Conservation (phyloP, 176 grass and related monocot genomes). For the Ampelocalamus luodianensis region DNA sequence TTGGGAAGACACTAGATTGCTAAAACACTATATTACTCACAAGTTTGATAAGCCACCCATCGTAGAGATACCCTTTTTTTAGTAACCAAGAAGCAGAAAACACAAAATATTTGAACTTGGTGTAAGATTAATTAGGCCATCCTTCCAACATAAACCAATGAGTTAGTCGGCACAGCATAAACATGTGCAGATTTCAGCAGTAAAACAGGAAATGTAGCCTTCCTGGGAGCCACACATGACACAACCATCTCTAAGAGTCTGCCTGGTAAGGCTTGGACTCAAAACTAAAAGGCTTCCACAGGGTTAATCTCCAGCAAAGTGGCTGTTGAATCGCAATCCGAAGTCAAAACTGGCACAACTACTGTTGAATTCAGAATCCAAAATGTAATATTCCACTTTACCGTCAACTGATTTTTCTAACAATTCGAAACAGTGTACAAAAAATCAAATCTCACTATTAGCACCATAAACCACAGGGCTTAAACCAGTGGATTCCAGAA, state of each 20-base stretch:
- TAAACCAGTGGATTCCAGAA: background rate
- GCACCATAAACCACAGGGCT: background rate
- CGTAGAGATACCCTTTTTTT: background rate
- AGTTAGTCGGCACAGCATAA: background rate
- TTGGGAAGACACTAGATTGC: background rate
- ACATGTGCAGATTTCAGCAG: conserved; percentile 9
- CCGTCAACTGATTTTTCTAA: background rate
- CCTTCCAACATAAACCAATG: background rate
- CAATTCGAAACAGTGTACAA: background rate
- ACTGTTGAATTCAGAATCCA: background rate
- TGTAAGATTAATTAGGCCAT: background rate
- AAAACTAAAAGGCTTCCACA: background rate
- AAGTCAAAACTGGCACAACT: background rate
- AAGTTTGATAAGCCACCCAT: background rate
- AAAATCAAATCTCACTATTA: background rate
- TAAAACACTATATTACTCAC: background rate
- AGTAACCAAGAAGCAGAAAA: background rate
- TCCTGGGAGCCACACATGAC: background rate
- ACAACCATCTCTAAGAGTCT: background rate
- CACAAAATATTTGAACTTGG: background rate
- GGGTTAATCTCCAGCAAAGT: background rate
- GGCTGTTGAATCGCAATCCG: background rate
- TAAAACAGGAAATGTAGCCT: background rate
- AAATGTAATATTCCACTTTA: background rate
- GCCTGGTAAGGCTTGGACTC: background rate